Percentiles rank a stretch among this genome's conserved stretches.
phyloP scores from a whole-genome alignment of 805 yeast species.

The Kazachstania africana region DNA sequence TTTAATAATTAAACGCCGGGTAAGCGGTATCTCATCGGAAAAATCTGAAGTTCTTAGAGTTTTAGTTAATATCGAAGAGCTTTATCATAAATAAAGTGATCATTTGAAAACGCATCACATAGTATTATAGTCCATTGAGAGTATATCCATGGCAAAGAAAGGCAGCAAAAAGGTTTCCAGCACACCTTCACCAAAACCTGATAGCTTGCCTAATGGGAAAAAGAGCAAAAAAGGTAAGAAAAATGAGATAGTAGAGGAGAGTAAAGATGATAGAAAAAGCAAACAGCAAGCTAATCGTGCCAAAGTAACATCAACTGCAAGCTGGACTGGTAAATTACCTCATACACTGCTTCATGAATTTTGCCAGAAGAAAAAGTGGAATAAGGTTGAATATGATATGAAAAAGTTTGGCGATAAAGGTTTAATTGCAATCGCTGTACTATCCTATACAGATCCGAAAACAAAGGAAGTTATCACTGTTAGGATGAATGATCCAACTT shows the following conservation, averaged over 20 bases:
- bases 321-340: constrained; percentile 95
- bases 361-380: constrained; percentile 85
- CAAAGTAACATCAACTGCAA: constrained; percentile 53
- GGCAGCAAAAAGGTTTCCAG: constrained; percentile 6
- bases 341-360: constrained; percentile 75
- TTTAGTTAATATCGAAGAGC: no score
- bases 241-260: constrained; percentile 7
- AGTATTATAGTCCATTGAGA: no score
- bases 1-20: no score
- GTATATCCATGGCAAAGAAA: constrained; percentile 23
- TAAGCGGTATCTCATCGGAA: no score
- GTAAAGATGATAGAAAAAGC: constrained; percentile 10
- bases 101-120: no score
- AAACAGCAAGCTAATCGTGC: constrained; percentile 29
- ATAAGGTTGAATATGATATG: constrained; percentile 71
- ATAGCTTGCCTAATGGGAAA: not conserved
- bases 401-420: constrained; percentile 39
- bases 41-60: no score
- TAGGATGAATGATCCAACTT: constrained; percentile 38
- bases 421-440: constrained; percentile 48
- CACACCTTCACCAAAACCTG: not conserved
- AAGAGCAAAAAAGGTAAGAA: constrained; percentile 11
- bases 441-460: constrained; percentile 72
- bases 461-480: constrained; percentile 55
- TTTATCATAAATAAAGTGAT: no score